phyloP scores from a whole-genome alignment of 2,329 filamentous ascomycete species.

The Neocucurbitaria cava region DNA sequence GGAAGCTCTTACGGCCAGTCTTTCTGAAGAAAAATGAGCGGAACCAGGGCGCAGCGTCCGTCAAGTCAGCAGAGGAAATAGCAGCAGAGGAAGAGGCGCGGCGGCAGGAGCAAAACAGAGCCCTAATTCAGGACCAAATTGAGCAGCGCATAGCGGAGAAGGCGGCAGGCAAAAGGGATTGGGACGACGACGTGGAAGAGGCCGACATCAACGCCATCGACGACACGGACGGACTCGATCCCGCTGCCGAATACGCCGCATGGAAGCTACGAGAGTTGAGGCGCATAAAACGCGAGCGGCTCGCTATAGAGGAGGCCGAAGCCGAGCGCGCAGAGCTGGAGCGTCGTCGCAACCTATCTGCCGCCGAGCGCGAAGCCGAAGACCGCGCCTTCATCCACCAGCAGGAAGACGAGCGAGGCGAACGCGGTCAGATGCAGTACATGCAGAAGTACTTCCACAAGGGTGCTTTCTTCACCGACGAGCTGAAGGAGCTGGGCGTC shows the following conservation, averaged over 20 bases:
- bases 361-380: conserved; percentile 84
- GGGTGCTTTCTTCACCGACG: conserved; percentile 92
- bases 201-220: conserved; percentile 79
- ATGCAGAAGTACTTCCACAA: conserved; percentile 98
- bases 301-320: conserved; percentile 83
- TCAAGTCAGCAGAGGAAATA: conserved; percentile 49
- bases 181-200: conserved; percentile 75
- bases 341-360: conserved; percentile 82
- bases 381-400: conserved; percentile 78
- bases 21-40: conserved; percentile 71
- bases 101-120: conserved; percentile 75
- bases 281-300: conserved; percentile 84
- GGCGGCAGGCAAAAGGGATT: conserved; percentile 79
- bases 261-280: conserved; percentile 94
- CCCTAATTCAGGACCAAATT: conserved; percentile 86
- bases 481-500: conserved; percentile 76
- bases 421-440: conserved; percentile 80
- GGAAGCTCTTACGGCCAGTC: conserved; percentile 67
- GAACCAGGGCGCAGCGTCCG: conserved; percentile 45
- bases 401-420: conserved; percentile 78
- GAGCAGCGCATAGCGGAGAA: conserved; percentile 79
- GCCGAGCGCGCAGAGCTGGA: conserved; percentile 88
- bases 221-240: conserved; percentile 86
- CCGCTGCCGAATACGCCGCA: conserved; percentile 85
- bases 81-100: conserved; percentile 61